Conservation (phyloP, 441 rosid genomes). For the Pelargonium citronellum region DNA sequence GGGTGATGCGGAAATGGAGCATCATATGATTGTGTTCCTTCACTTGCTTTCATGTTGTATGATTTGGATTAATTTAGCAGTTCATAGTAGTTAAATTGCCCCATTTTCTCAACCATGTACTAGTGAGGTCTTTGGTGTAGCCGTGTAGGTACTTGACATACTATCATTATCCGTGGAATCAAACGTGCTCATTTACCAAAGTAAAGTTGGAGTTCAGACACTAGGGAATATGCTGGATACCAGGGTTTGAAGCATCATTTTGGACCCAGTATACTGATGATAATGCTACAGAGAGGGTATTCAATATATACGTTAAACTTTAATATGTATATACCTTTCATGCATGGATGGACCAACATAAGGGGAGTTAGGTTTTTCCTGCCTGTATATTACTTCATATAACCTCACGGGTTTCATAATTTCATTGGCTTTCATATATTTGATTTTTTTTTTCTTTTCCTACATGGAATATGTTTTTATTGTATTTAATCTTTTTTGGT, state of each 20-base stretch:
- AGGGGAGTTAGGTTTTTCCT: neutral
- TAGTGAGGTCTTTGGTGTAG: no score
- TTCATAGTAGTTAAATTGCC: no score
- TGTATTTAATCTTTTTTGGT: neutral
- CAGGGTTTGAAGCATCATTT: neutral
- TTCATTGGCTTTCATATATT: neutral
- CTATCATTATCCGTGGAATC: no score
- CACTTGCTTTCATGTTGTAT: no score
- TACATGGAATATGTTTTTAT: neutral
- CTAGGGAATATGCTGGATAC: neutral
- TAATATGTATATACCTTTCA: no score
- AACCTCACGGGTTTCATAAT: neutral
- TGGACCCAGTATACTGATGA: neutral
- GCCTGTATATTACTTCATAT: no score
- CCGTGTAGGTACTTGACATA: no score
- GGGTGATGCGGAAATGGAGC: no score
- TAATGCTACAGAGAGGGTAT: constrained; percentile 2
- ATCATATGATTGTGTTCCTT: no score
- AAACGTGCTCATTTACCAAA: no score
- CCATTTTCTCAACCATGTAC: no score
- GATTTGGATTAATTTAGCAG: no score
- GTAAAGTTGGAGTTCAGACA: neutral
- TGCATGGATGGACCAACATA: neutral
- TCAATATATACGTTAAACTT: neutral
- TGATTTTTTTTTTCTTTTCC: neutral